Base-by-base conservation (phyloP, 805 yeast genomes). In the Nakazawaea ernobii region DNA sequence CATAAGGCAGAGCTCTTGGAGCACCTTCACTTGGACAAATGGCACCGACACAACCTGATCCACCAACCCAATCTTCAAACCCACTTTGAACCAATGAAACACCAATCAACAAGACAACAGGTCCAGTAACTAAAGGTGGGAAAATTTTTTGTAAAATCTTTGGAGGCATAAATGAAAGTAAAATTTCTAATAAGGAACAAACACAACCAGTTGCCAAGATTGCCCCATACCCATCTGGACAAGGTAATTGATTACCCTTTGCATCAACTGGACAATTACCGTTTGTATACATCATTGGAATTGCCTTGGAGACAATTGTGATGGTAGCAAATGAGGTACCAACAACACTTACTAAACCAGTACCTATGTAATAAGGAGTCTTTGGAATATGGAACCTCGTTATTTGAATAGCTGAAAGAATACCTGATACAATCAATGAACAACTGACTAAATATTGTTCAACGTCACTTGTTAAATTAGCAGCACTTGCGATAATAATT, bases 61-160 rank as follows among this genome's bases (percentile, higher is more conserved):
- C 97, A 55, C 97, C 97, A 37, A 80, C 82, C 86, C 95, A 88
- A 65, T 90, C 88, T 59, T 78, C 65, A 65, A 90, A 83, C 26
- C 95, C 97, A 32, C 88, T 64, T 54, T 71, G 70, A 50, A 89
- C 73, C 56, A 90, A 74, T 27, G 73, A 68, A 39, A 82, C 73
- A 55, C 97, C 97, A 33, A 63, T 89, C 32, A 90, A 73, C 47
- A 90, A 66, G 29, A 90, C 96, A 40, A 90, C 96, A 8, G 96
- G 96, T 49, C 97, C 97, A 28, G 96, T 90, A 52, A 91, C 97
- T 45, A 88, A 68, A 33, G 95, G 91, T 15, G 97, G 97, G 70
- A 90, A 90, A 32, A 86, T 58, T 51, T 73, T 80, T 63, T 86
- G 89, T 54, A 90, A 72, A 11, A 74, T 54, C 33, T 71, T 74